Conservation (phyloP, 148 eudicot genomes). For the Linanthus parryae region DNA sequence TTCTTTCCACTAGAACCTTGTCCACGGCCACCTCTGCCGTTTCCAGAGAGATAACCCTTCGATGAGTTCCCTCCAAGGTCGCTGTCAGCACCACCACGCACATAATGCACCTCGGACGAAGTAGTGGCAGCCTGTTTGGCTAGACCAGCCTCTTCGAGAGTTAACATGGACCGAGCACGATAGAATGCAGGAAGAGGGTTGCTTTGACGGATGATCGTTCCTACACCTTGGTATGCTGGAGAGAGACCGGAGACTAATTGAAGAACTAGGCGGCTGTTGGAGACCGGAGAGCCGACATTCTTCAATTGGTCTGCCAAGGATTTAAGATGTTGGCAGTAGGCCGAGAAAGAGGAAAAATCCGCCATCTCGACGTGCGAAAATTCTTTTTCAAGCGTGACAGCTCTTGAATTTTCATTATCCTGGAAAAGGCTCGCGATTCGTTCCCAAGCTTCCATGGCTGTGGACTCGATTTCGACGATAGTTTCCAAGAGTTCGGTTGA, state of each 20-base stretch:
- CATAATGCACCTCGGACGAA: neutral
- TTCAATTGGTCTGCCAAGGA: neutral
- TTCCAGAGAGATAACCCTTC: neutral
- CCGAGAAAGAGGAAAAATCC: neutral
- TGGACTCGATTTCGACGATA: no score
- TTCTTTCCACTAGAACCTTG: neutral
- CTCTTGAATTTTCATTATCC: neutral
- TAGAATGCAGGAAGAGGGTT: neutral
- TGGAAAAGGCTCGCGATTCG: no score
- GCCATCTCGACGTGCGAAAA: neutral
- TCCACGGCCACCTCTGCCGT: neutral
- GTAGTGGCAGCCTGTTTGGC: neutral
- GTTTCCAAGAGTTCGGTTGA: no score
- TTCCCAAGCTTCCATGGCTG: no score
- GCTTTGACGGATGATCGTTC: constrained; percentile 1
- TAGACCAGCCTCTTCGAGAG: neutral
- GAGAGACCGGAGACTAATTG: constrained; percentile 4
- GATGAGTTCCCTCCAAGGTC: neutral
- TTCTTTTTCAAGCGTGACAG: neutral
- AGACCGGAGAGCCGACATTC: no score
- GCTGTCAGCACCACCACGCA: neutral
- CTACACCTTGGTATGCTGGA: constrained; percentile 2
- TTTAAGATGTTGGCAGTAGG: neutral
- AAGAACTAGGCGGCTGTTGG: neutral
- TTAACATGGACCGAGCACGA: constrained; percentile 1